Evolutionary conservation across 345 rosid species (phyloP).

Genomic region (Gossypium ekmanianum): DNA sequence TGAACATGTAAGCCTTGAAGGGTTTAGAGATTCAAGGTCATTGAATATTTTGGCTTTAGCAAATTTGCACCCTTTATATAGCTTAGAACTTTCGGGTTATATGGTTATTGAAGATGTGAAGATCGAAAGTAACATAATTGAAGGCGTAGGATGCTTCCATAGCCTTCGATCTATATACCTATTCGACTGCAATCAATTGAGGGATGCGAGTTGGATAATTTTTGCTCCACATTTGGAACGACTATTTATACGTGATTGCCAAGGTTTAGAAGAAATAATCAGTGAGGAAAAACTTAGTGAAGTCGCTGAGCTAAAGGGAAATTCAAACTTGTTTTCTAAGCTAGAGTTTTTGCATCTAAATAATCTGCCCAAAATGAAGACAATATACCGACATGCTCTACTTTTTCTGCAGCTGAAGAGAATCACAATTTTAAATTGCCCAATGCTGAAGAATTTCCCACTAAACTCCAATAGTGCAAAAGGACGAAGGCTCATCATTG

Average conservation of each 20-base stretch:
- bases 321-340: neutral
- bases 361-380: neutral
- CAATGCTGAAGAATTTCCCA: too few relatives aligned
- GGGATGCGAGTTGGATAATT: neutral
- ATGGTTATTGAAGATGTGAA: neutral
- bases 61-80: neutral
- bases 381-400: too few relatives aligned
- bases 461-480: too few relatives aligned
- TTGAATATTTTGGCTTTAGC: neutral
- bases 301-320: neutral
- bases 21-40: neutral
- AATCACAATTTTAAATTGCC: too few relatives aligned
- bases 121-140: neutral
- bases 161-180: neutral
- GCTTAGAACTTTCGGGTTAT: neutral
- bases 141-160: neutral
- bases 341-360: fast-evolving
- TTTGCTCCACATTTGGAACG: neutral
- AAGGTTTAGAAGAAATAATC: neutral
- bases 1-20: neutral
- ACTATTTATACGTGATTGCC: fast-evolving
- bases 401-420: too few relatives aligned
- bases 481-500: too few relatives aligned
- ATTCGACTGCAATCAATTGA: neutral
- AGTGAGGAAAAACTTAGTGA: neutral